phyloP scores from a whole-genome alignment of 2,329 filamentous ascomycete genomes.

The Aquanectria penicillioides region DNA sequence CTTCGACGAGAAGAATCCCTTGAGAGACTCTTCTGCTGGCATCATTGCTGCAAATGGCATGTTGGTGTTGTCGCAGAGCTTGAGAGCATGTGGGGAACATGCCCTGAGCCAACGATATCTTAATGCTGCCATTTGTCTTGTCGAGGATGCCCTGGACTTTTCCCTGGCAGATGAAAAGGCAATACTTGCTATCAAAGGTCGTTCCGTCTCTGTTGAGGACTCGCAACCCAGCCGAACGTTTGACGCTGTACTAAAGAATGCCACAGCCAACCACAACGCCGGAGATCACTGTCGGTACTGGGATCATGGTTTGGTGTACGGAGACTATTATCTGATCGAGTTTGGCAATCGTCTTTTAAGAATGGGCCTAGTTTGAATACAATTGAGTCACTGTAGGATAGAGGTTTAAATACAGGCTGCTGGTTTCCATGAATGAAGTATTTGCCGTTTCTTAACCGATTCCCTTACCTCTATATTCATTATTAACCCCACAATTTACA shows the following conservation, averaged over 20 bases:
- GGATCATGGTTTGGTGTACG: constrained; percentile 58
- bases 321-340: constrained; percentile 58
- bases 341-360: constrained; percentile 24
- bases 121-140: constrained; percentile 41
- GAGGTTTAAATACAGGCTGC: too few species aligned
- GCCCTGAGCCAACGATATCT: constrained; percentile 37
- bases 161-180: constrained; percentile 33
- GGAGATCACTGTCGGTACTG: constrained; percentile 40
- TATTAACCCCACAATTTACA: too few species aligned
- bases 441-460: too few species aligned
- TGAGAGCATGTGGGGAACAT: constrained; percentile 30
- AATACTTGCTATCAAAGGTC: not conserved
- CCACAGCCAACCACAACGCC: constrained; percentile 48
- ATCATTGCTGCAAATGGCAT: constrained; percentile 53
- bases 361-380: constrained; percentile 17
- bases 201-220: not conserved
- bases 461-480: too few species aligned
- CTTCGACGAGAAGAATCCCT: constrained; percentile 39
- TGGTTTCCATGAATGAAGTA: not conserved
- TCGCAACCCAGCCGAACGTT: constrained; percentile 28
- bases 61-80: constrained; percentile 48
- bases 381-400: not conserved
- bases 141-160: constrained; percentile 44
- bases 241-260: constrained; percentile 38
- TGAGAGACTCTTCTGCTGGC: constrained; percentile 51